phyloP scores from a whole-genome alignment of 1,284 basidiomycete species.

The Naganishia sp. region DNA sequence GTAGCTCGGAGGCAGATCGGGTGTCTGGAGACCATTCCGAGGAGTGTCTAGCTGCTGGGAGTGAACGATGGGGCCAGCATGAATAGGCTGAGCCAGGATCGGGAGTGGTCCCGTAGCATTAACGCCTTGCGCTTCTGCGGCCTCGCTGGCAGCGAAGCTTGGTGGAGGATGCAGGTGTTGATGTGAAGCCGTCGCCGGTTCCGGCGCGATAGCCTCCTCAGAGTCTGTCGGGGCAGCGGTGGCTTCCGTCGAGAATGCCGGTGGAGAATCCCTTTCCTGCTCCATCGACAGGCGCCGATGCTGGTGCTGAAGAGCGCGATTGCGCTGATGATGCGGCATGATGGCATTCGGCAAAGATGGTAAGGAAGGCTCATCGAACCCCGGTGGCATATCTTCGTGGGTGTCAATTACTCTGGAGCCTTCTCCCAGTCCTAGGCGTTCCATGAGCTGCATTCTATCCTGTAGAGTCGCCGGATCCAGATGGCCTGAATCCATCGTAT shows the following conservation, averaged over 20 bases:
- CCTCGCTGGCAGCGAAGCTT: slow-evolving; percentile 49
- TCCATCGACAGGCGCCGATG: slow-evolving; percentile 9
- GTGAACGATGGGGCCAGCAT: background rate
- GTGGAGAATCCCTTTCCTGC: slow-evolving; percentile 9
- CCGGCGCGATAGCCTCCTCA: background rate
- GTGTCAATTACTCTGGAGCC: slow-evolving; percentile 52
- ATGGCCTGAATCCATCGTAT: slow-evolving; percentile 43
- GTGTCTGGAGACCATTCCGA: background rate
- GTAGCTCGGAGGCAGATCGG: slow-evolving; percentile 23
- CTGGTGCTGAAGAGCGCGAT: slow-evolving; percentile 8
- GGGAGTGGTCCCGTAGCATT: slow-evolving; percentile 31
- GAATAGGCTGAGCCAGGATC: slow-evolving; percentile 7
- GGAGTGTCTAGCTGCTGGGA: background rate
- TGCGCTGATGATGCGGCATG: slow-evolving; percentile 30
- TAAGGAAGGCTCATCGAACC: slow-evolving; percentile 54
- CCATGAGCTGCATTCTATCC: slow-evolving; percentile 47
- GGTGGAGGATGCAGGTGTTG: slow-evolving; percentile 41
- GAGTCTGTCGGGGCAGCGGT: background rate
- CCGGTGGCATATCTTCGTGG: slow-evolving; percentile 53
- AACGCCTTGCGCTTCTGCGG: slow-evolving; percentile 42
- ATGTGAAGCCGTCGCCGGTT: slow-evolving; percentile 4
- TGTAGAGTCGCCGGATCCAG: slow-evolving; percentile 37
- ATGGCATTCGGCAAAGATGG: slow-evolving; percentile 46
- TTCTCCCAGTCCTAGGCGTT: slow-evolving; percentile 51
- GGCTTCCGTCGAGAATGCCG: slow-evolving; percentile 20